Evolutionary conservation across 257 asterid genomes (phyloP).

Genomic region (Paulownia fortunei): DNA sequence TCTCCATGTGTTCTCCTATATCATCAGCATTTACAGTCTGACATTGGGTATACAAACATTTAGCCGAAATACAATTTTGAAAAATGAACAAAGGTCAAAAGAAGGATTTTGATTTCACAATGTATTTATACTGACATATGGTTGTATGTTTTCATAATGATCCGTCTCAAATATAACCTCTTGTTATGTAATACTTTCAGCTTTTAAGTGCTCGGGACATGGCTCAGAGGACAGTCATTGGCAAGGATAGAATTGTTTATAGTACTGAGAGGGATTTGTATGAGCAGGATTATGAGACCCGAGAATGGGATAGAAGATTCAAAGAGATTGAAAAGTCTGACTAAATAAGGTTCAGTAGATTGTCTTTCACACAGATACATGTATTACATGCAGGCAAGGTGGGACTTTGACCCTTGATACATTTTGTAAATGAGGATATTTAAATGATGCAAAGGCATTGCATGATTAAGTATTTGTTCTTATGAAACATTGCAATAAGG

Average conservation of each 20-base stretch:
- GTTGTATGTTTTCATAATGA: background rate
- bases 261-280: conserved; percentile 77
- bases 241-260: conserved; percentile 85
- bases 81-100: too few species aligned
- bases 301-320: conserved; percentile 78
- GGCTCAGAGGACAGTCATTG: conserved; percentile 86
- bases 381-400: conserved; percentile 6
- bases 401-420: conserved; percentile 12
- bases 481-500: too few species aligned
- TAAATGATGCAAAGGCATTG: conserved; percentile 18
- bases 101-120: too few species aligned
- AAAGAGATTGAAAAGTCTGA: conserved; percentile 76
- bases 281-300: conserved; percentile 83
- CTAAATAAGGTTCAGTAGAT: conserved; percentile 18
- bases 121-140: too few species aligned
- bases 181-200: conserved; percentile 43
- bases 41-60: background rate
- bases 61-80: too few species aligned
- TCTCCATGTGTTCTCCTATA: background rate
- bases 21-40: background rate
- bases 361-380: background rate
- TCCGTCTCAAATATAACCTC: background rate
- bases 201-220: conserved; percentile 92
- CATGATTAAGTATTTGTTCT: too few species aligned
- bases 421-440: conserved; percentile 21